Percentiles rank a stretch among this genome's conserved stretches.
Conservation (phyloP, 345 rosid species). For the Sisymbrium irio region DNA sequence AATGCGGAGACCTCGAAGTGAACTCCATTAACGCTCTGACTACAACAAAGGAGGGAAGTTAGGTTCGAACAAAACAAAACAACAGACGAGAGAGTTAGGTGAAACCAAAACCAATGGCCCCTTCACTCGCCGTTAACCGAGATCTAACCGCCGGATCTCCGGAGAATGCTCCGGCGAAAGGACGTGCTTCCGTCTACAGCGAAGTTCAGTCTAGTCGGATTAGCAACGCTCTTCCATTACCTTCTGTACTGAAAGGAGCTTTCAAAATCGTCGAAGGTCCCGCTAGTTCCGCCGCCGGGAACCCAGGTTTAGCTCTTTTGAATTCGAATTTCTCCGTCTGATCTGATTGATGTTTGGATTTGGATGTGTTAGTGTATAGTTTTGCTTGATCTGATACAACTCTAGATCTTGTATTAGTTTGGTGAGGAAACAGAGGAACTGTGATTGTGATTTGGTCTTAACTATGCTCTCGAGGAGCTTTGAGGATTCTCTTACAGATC, state of each 20-base stretch:
- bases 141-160: slow-evolving; percentile 36
- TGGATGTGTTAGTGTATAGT: not conserved
- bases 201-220: slow-evolving; percentile 85
- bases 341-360: slow-evolving; percentile 2
- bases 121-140: slow-evolving; percentile 50
- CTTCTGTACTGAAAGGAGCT: slow-evolving; percentile 66
- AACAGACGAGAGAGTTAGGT: slow-evolving; percentile 22
- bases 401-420: slow-evolving; percentile 20
- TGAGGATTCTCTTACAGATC: not conserved
- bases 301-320: too few species aligned
- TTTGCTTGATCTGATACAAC: slow-evolving; percentile 12
- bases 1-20: slow-evolving; percentile 38
- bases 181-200: slow-evolving; percentile 79
- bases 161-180: slow-evolving; percentile 35
- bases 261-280: slow-evolving; percentile 85
- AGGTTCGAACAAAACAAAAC: not conserved
- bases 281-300: slow-evolving; percentile 90
- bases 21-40: slow-evolving; percentile 21
- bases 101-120: slow-evolving; percentile 51
- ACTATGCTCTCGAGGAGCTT: not conserved
- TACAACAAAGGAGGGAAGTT: slow-evolving; percentile 17
- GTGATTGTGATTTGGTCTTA: not conserved
- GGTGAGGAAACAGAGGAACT: not conserved
- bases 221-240: slow-evolving; percentile 67
- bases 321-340: not conserved